A percentile compares a stretch with the other conserved stretches of the same genome.
These are phyloP conservation scores for Aspergillus tamarii DNA, from an alignment of 2,329 filamentous ascomycete genomes.

Conservation along the genomic window DNA sequence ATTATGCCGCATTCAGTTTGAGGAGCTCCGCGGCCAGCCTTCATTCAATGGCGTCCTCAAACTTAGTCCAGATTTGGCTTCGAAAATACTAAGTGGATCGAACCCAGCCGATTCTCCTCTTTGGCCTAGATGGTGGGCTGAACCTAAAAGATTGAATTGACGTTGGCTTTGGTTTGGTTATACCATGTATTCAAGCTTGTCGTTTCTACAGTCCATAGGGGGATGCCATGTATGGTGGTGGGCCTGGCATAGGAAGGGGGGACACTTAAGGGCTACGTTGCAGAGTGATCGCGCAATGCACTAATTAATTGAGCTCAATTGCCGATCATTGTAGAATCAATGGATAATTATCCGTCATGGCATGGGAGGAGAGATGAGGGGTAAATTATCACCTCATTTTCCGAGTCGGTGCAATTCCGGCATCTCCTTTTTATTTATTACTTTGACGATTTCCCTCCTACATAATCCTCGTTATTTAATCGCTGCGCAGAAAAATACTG, in stretches of 20 bases:
- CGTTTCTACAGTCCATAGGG: not conserved
- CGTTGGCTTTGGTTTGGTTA: not conserved
- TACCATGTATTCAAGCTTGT: too few relatives aligned
- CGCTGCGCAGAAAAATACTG: not conserved
- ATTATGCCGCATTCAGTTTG: not conserved
- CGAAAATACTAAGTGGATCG: not conserved
- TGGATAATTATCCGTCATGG: not conserved
- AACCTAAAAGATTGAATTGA: not conserved
- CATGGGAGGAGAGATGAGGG: not conserved
- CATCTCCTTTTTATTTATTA: not conserved
- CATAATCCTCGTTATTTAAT: not conserved
- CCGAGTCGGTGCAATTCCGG: not conserved
- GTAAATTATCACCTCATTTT: constrained; percentile 1
- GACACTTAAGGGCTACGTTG: not conserved
- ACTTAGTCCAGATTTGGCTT: not conserved
- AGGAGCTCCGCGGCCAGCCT: not conserved
- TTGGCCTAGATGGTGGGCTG: not conserved
- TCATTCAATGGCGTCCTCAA: not conserved
- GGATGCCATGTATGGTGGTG: not conserved
- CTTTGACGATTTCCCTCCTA: not conserved
- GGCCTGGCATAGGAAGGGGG: not conserved
- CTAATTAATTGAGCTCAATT: not conserved
- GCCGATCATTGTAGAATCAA: not conserved
- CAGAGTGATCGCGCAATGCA: not conserved
- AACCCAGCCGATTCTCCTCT: not conserved